A percentile compares a stretch with the other conserved stretches of the same genome.
Conservation (phyloP, 148 eudicot genomes). For the Chenopodium berlandieri region DNA sequence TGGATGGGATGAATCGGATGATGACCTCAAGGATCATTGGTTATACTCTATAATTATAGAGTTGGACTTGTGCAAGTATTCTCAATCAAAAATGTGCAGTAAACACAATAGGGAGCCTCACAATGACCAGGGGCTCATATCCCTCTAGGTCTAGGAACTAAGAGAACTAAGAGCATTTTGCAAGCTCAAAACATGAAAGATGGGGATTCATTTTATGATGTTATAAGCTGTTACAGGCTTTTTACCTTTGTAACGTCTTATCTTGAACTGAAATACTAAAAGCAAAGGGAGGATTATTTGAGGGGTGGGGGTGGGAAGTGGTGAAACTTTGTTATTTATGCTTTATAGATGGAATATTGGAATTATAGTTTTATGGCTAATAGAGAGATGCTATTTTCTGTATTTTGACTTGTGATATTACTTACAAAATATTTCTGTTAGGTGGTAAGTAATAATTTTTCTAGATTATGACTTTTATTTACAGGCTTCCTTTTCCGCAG, state of each 20-base stretch:
- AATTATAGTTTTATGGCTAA: background rate
- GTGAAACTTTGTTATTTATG: background rate
- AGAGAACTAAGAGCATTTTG: background rate
- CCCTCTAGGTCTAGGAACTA: background rate
- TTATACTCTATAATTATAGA: background rate
- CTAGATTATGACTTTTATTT: slow-evolving; percentile 25
- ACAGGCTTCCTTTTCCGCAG: slow-evolving; percentile 59
- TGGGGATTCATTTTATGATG: background rate
- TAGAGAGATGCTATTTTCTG: background rate
- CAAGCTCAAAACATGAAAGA: background rate
- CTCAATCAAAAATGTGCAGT: background rate
- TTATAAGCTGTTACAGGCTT: background rate
- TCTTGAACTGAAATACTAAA: background rate
- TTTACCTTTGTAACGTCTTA: background rate
- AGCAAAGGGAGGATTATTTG: background rate
- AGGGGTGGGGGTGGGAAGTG: background rate
- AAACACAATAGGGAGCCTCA: background rate
- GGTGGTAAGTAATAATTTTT: background rate
- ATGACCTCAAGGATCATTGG: background rate
- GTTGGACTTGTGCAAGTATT: background rate
- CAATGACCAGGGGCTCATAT: background rate
- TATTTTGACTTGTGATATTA: background rate
- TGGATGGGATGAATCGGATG: background rate
- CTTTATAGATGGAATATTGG: background rate
- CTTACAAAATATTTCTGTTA: background rate